Percentiles rank a stretch among this genome's conserved stretches.
Conservation (phyloP, 108 stramenopile genomes). For the Pseudonitzschia delicatissima region DNA sequence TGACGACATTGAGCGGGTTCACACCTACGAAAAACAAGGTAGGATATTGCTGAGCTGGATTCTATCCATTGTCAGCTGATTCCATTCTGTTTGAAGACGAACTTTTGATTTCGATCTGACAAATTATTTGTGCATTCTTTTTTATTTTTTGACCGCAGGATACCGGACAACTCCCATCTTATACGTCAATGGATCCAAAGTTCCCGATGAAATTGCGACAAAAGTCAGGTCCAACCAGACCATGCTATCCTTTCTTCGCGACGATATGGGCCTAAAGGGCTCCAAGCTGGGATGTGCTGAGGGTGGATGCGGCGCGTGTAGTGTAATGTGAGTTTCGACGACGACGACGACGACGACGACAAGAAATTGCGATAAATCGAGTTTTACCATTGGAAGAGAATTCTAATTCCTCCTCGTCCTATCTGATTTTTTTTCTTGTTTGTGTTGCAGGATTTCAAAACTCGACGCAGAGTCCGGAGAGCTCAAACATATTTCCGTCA, state of each 20-base stretch:
- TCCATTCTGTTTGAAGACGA: too few species aligned
- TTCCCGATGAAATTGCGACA: slow-evolving; percentile 42
- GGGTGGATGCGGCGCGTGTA: slow-evolving; percentile 95
- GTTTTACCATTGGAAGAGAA: neutral
- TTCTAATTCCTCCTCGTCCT: neutral
- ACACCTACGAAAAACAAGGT: slow-evolving; percentile 53
- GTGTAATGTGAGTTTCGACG: slow-evolving; percentile 57
- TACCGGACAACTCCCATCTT: slow-evolving; percentile 71
- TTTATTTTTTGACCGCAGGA: slow-evolving; percentile 20
- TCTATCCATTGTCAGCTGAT: slow-evolving; percentile 3
- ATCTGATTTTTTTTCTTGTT: neutral
- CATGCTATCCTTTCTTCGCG: slow-evolving; percentile 67
- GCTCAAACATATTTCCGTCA: slow-evolving; percentile 67
- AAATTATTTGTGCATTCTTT: too few species aligned
- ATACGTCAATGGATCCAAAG: slow-evolving; percentile 68
- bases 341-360: neutral
- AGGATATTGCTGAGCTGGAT: neutral
- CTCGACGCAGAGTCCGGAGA: slow-evolving; percentile 21
- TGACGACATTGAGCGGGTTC: slow-evolving; percentile 51
- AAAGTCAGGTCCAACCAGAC: slow-evolving; percentile 73
- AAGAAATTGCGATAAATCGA: neutral
- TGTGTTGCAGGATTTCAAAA: slow-evolving; percentile 40
- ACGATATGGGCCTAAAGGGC: slow-evolving; percentile 62
- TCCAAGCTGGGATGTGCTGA: slow-evolving; percentile 88
- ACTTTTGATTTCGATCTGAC: too few species aligned